Base-by-base conservation (phyloP, 306 rosid species). In the Mucuna pruriens region DNA sequence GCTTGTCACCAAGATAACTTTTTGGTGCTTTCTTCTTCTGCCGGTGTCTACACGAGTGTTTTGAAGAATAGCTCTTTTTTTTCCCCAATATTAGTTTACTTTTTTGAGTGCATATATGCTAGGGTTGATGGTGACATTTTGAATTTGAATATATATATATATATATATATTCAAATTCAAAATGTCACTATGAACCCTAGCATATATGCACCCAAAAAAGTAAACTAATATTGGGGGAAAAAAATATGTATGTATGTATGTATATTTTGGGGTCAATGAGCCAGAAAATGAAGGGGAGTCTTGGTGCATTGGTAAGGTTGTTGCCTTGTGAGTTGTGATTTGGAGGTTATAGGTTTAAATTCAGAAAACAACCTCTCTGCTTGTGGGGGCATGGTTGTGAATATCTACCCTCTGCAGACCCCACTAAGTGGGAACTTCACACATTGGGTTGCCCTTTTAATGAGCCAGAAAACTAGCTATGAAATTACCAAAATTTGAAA, bases 91-190 rank as follows among this genome's bases (percentile, higher is more conserved):
- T 10, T 45, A 17, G 62, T 26, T 42, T 5, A 44, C 71, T 42
- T 61, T n/a, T 61, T 76, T 76, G 57, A 29, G 46, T 45, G 61
- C 61, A n/a, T 42, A 31, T 31, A 29, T 62, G 46, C 79, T 44
- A 7, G 54, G 13, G 44, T 54, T 9, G 22, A 51, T 45, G 7
- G 17, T 36, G 12, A 45, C 36, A 29, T 9, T 49, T 34, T 36
- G 29, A 48, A 64, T 33, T 77, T 33, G 74, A 64, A n/a, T n/a
- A n/a, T n/a, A n/a, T n/a, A n/a, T n/a, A n/a, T n/a, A n/a, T n/a
- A n/a, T n/a, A n/a, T n/a, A n/a, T n/a, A n/a, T n/a, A n/a, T n/a
- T 64, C 74, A 33, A 77, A 33, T 64, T 48, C 29, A 36, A 34
- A 49, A 9, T 29, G 36, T 45, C 12, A 36, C 17, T 12, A 45